Base-by-base conservation (phyloP, 169 alveolate species). In the Plasmodium gonderi region DNA sequence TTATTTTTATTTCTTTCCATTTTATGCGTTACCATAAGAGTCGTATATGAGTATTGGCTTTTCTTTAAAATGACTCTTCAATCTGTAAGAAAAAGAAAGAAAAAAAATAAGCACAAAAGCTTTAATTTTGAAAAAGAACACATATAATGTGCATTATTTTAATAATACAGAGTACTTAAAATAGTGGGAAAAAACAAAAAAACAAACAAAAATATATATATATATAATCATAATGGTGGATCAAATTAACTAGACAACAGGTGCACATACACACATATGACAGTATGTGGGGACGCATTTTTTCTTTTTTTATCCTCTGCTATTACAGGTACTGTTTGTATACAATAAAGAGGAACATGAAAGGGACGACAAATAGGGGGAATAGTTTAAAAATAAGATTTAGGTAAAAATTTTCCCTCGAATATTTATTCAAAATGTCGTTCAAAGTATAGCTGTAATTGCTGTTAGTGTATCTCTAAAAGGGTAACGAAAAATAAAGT, bases 61-160 rank as follows among this genome's bases (percentile, higher is more conserved):
- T 40, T 87, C 93, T 60, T 64, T 87, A 87, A 87, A 87, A 75
- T 87, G 89, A 29, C 90, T 87, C 79, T 87, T 87, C 64, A 87
- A 64, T 11, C 92, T 83, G 51, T 60, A 69, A 8, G 36, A 44
- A 68, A 69, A 69, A 51, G 33, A 60, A 42, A 2, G 33, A 14
- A 40, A 29, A 79, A 49, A 54, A 31, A 17, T 29, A 7, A 20
- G 23, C 2, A 36, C 23, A 26, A 33, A 40, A 20, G 36, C 26
- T 60, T 20, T 60, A 23, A 23, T 60, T 60, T 60, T 23, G 40
- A 2, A 60, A 60, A 60, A 20, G 17, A 20, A 23, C 40, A 29
- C 2, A 14, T 36, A 60, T 36, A 60, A 60, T 60, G 72, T 12
- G 72, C n/a, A n/a, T n/a, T n/a, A n/a, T n/a, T n/a, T n/a, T n/a